Base-by-base conservation (phyloP, 106 monocot genomes). In the Phalaenopsis aphrodite region DNA sequence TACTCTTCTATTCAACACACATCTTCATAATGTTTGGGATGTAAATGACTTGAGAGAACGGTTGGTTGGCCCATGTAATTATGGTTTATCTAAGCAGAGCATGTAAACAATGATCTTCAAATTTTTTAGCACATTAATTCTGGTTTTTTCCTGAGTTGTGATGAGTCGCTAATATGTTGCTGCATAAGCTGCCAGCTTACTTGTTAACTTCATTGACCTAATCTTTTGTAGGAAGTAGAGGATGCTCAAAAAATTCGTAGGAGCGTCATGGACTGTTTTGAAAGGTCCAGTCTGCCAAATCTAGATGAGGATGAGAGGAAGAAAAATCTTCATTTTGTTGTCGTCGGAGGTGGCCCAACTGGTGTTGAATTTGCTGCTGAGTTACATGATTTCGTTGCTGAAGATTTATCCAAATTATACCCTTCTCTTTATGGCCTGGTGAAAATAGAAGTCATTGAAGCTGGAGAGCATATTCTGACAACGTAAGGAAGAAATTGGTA, bases 291-390 rank as follows among this genome's bases (percentile, higher is more conserved):
- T 38, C 56, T 78, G 9, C 78, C 78, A 41, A 57, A 78, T 58
- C 78, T 78, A 56, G 57, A 78, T 78, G 78, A 78, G 6, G 78
- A 58, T 14, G 56, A 78, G 39, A 78, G 57, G 57, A 78, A 78
- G 57, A 78, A 78, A 56, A 56, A 41, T 41, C 78, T 78, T 78
- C 78, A 78, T 78, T 78, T 78, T 69, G 79, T 79, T 68, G 61
- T 69, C 46, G 67, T 82, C 41, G 82, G 82, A 52, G 82, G 91
- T 83, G 91, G 91, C 72, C 91, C 91, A 78, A 91, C 91, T 81
- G 91, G 91, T 78, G 86, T 91, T 72, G 91, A 91, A 58, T 88
- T 91, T 91, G 91, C 91, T 84, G 91, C 91, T 64, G 88, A 91
- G 72, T 82, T 91, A 84, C 91, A 91, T 85, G 91, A 91, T 77